phyloP scores from a whole-genome alignment of 805 yeast genomes.

The Komagataella pastoris region DNA sequence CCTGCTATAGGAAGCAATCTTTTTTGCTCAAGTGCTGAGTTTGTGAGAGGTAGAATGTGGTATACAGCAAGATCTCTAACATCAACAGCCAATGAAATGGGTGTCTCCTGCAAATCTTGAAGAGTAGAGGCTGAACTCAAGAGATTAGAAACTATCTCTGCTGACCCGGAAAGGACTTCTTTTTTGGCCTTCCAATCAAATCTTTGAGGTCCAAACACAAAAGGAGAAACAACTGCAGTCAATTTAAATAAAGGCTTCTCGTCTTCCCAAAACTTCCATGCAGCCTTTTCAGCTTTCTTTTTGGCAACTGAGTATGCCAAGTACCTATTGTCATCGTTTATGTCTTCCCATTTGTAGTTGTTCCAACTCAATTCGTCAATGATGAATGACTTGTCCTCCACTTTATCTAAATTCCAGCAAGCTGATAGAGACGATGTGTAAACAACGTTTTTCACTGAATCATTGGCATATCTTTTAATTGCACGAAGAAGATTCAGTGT shows the following conservation, averaged over 20 bases:
- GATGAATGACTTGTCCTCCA: conserved; percentile 1
- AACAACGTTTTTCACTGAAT: conserved; percentile 25
- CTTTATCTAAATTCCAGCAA: conserved; percentile 8
- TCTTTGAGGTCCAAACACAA: conserved; percentile 26
- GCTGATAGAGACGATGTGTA: conserved; percentile 44
- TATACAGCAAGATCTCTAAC: conserved; percentile 53
- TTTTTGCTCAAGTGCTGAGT: conserved; percentile 14
- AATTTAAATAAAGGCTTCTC: conserved; percentile 20
- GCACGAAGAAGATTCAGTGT: conserved; percentile 28
- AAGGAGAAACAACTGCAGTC: conserved; percentile 19
- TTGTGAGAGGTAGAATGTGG: conserved; percentile 38
- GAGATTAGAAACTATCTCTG: conserved; percentile 12
- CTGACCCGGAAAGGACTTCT: conserved; percentile 16
- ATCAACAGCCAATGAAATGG: conserved; percentile 21
- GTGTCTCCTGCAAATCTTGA: conserved; percentile 13
- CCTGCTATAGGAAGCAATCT: conserved; percentile 17
- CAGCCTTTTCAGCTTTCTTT: conserved; percentile 29
- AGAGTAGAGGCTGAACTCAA: conserved; percentile 7
- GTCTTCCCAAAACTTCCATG: conserved; percentile 22
- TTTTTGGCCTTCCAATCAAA: conserved; percentile 7
- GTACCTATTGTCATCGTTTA: conserved; percentile 9
- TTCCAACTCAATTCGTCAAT: conserved; percentile 22
- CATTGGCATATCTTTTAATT: conserved; percentile 22
- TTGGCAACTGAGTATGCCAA: conserved; percentile 28
- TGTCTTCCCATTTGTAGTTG: conserved; percentile 10